Evolutionary conservation across 768 basidiomycete species (phyloP).

Genomic region (Boletus speciosus): DNA sequence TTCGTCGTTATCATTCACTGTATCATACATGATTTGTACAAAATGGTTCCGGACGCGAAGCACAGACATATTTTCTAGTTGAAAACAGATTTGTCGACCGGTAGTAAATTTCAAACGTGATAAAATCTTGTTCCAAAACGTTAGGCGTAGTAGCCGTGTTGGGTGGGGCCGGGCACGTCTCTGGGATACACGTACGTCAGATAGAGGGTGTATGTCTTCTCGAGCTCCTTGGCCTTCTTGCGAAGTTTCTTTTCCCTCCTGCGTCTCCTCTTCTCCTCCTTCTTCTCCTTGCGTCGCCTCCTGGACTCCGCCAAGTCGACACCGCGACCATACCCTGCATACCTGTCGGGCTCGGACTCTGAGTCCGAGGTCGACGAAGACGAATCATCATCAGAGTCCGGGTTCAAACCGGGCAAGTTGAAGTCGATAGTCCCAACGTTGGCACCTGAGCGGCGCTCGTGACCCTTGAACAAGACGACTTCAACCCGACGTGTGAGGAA

Average conservation of each 20-base stretch:
- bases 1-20: constrained; percentile 10
- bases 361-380: constrained; percentile 40
- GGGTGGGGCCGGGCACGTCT: constrained; percentile 24
- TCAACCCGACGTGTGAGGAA: constrained; percentile 76
- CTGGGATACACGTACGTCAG: constrained; percentile 47
- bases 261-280: constrained; percentile 58
- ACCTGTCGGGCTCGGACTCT: constrained; percentile 41
- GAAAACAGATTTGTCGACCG: background rate
- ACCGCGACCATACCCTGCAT: constrained; percentile 44
- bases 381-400: constrained; percentile 39
- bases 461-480: constrained; percentile 75
- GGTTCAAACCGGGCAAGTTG: constrained; percentile 47
- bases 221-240: constrained; percentile 55
- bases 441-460: constrained; percentile 70
- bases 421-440: constrained; percentile 52
- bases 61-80: background rate
- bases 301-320: constrained; percentile 48
- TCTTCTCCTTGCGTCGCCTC: constrained; percentile 50
- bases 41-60: background rate
- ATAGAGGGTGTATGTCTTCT: constrained; percentile 63
- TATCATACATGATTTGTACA: constrained; percentile 17
- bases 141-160: constrained; percentile 29
- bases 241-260: constrained; percentile 63
- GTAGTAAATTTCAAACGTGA: background rate
- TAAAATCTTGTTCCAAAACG: background rate